These are phyloP conservation scores for Globisporangium perplexum DNA, from an alignment of 352 stramenopile genomes.

Conservation along the genomic window DNA sequence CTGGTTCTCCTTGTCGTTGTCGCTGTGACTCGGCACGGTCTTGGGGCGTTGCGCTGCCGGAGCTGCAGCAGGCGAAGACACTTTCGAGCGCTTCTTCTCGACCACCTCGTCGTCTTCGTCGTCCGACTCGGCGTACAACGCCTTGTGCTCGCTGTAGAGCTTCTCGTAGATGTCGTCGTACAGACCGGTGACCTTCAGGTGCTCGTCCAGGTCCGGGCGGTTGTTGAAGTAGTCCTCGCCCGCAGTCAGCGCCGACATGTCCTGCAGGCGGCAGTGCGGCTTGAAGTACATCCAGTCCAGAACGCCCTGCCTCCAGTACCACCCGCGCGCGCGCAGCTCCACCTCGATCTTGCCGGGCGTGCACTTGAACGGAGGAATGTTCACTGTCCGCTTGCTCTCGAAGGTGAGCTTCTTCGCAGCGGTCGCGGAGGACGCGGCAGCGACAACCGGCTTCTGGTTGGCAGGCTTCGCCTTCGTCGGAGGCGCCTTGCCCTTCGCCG, in stretches of 20 bases:
- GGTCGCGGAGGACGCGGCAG: not conserved
- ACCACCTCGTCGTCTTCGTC: constrained; percentile 1
- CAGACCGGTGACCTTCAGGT: constrained; percentile 28
- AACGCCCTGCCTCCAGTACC: constrained; percentile 47
- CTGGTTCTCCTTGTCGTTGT: constrained; percentile 15
- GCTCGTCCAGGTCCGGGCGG: constrained; percentile 31
- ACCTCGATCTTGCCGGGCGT: constrained; percentile 54
- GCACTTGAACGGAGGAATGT: constrained; percentile 54
- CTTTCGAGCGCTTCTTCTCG: not conserved
- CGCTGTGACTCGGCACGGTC: constrained; percentile 7
- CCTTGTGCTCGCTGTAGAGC: constrained; percentile 35
- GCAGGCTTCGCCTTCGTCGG: not conserved
- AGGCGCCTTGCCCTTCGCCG: constrained; percentile 1
- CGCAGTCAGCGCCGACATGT: constrained; percentile 13
- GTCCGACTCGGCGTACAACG: constrained; percentile 4
- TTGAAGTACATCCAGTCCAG: constrained; percentile 54
- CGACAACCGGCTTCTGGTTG: not conserved
- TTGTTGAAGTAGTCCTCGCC: constrained; percentile 53
- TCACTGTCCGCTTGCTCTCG: constrained; percentile 1
- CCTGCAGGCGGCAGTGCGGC: constrained; percentile 16
- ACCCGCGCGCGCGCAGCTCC: constrained; percentile 47
- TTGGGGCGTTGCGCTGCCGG: not conserved
- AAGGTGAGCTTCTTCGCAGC: constrained; percentile 16
- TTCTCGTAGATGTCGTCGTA: constrained; percentile 36
- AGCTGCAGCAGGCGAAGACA: not conserved